Conservation (phyloP, 352 stramenopile genomes). For the Globisporangium camurandrum region DNA sequence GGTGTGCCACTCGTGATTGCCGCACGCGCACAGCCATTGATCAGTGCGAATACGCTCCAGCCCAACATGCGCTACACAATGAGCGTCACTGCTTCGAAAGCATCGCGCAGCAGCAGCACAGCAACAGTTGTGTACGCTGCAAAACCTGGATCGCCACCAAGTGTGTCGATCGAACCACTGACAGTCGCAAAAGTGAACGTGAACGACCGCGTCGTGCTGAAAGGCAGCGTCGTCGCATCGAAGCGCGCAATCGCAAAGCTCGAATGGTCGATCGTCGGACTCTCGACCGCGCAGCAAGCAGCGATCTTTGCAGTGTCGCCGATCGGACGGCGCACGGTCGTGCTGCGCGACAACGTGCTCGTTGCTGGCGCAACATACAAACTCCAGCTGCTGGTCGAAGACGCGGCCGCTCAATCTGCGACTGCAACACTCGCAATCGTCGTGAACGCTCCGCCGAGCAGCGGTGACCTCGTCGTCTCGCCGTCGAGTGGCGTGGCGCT, state of each 20-base stretch:
- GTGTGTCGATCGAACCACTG: slow-evolving; percentile 44
- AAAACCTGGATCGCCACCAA: slow-evolving; percentile 37
- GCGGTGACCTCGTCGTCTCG: slow-evolving; percentile 29
- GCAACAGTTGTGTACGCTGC: slow-evolving; percentile 40
- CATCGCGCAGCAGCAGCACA: slow-evolving; percentile 21
- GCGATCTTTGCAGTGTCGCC: slow-evolving; percentile 36
- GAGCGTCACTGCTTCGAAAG: slow-evolving; percentile 30
- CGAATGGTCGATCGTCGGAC: slow-evolving; percentile 39
- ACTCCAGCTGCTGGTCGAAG: slow-evolving; percentile 40
- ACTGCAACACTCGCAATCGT: slow-evolving; percentile 35
- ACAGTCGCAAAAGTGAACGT: slow-evolving; percentile 36
- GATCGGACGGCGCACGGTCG: slow-evolving; percentile 33
- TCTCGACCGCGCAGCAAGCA: slow-evolving; percentile 14
- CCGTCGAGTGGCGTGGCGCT: slow-evolving; percentile 38
- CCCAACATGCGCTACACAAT: slow-evolving; percentile 52
- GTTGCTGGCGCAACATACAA: slow-evolving; percentile 35
- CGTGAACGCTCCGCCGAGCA: slow-evolving; percentile 46
- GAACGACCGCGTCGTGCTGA: slow-evolving; percentile 49
- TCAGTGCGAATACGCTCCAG: slow-evolving; percentile 35
- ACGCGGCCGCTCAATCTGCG: slow-evolving; percentile 28
- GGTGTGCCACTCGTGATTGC: slow-evolving; percentile 15
- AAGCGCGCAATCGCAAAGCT: slow-evolving; percentile 33
- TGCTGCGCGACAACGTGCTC: slow-evolving; percentile 36
- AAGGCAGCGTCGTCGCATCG: slow-evolving; percentile 34
- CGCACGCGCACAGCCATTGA: slow-evolving; percentile 20